Evolutionary conservation across 2,329 filamentous ascomycete genomes (phyloP).

Genomic region (Botrytis medusae): DNA sequence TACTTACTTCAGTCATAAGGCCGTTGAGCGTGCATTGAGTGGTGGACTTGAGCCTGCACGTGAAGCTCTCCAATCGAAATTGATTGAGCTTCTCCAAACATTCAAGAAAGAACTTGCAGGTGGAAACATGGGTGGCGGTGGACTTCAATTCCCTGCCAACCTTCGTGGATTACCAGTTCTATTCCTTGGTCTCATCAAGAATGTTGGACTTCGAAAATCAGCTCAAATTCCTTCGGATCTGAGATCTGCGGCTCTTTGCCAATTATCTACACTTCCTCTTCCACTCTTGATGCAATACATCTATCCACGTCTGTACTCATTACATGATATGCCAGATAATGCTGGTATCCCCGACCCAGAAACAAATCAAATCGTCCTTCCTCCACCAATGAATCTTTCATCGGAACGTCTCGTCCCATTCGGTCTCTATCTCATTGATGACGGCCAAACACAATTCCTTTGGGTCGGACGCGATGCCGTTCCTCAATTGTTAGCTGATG

Average conservation of each 20-base stretch:
- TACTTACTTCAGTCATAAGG: slow-evolving; percentile 95
- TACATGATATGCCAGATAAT: slow-evolving; percentile 95
- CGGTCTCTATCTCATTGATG: slow-evolving; percentile 93
- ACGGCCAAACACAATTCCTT: slow-evolving; percentile 95
- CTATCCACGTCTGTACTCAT: slow-evolving; percentile 78
- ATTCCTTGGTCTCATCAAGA: slow-evolving; percentile 94
- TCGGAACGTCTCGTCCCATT: slow-evolving; percentile 86
- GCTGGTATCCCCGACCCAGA: slow-evolving; percentile 81
- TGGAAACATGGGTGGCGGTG: slow-evolving; percentile 89
- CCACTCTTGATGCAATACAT: slow-evolving; percentile 93
- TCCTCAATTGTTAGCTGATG: slow-evolving; percentile 81
- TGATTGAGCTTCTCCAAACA: slow-evolving; percentile 88
- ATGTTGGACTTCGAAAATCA: slow-evolving; percentile 89
- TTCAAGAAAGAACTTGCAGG: slow-evolving; percentile 97
- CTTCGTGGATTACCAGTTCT: slow-evolving; percentile 83
- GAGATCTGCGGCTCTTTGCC: slow-evolving; percentile 85
- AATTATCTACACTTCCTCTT: slow-evolving; percentile 89
- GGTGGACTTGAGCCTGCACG: slow-evolving; percentile 86
- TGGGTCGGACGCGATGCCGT: slow-evolving; percentile 95
- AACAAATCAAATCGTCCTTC: slow-evolving; percentile 86
- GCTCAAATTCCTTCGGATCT: slow-evolving; percentile 93
- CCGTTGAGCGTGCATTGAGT: slow-evolving; percentile 84
- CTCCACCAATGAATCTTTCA: slow-evolving; percentile 79
- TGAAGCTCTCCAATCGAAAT: slow-evolving; percentile 86
- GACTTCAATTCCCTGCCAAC: slow-evolving; percentile 92